These are phyloP conservation scores for Flaveria trinervia DNA, from an alignment of 129 eudicot species.

Conservation along the genomic window DNA sequence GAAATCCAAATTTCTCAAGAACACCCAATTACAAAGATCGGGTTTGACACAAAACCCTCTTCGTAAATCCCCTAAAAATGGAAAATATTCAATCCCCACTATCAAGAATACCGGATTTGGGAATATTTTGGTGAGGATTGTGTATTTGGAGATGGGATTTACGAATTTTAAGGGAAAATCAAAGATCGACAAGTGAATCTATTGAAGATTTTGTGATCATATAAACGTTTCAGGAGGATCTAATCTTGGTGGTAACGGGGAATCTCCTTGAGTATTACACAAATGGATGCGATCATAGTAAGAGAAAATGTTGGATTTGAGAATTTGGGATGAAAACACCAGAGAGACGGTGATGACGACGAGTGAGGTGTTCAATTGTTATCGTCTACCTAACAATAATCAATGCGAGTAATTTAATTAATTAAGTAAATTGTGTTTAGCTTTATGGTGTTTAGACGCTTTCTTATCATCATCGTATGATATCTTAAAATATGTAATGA, in stretches of 20 bases:
- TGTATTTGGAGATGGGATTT: neutral
- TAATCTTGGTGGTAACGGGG: neutral
- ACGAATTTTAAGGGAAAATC: constrained; percentile 23
- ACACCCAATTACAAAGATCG: no score
- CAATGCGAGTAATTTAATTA: no score
- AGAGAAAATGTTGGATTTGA: neutral
- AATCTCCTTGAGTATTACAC: neutral
- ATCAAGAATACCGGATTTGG: neutral
- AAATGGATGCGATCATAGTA: neutral
- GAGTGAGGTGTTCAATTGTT: neutral
- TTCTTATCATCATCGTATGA: no score
- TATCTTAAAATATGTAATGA: no score
- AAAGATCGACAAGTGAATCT: constrained; percentile 15
- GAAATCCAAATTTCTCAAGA: no score
- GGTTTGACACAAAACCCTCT: constrained; percentile 20
- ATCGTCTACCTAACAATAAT: no score
- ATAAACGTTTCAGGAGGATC: constrained; percentile 1
- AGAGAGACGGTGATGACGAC: constrained; percentile 22
- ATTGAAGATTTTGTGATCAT: constrained; percentile 12
- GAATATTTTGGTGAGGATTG: no score
- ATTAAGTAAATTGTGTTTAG: no score
- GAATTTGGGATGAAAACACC: constrained; percentile 27
- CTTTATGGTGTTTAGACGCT: no score
- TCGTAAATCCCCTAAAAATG: constrained; percentile 8
- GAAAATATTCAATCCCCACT: constrained; percentile 25